Base-by-base conservation (phyloP, 108 stramenopile species). In the Epithemia pelagica region DNA sequence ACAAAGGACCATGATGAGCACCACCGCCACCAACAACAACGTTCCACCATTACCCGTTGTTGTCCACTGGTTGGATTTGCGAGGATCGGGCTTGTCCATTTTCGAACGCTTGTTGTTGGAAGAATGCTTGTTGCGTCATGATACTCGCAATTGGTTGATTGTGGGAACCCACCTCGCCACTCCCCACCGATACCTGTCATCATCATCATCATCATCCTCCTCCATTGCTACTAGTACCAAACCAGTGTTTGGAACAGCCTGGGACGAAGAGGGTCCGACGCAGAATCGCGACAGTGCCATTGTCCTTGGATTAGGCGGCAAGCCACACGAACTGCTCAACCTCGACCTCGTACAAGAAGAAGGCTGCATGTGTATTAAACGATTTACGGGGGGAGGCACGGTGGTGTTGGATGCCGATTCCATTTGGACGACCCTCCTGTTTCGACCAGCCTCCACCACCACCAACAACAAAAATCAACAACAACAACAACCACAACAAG, bases 311-410 rank as follows among this genome's bases (percentile, higher is more conserved):
- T 87, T 96, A 28, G 89, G 93, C 22, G 96, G 96, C 0, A 96
- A 96, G 70, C 76, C 86, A 2, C 72, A 86, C 23, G 56, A 73
- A 29, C 73, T 95, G 24, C 62, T 94, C 20, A 72, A 95, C 68
- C 53, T 80, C 2, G 32, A 68, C 1, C 55, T 61, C 25, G 83
- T 86, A 1, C 73, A 72, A 37, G 20, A 74, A 32, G 87, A 94
- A 46, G 63, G 76, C n/a, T 71, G 94, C 2, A 32, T 81, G 51
- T 77, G 92, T 15, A 51, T 95, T 28, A 90, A 88, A 64, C 76
- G 97, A 57, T 98, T 95, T 78, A 90, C 89, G 8, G 97, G 97
- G 30, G 97, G 95, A 8, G 97, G 97, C 21, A 98, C 95, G 15
- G 97, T 98, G 1, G 90, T 98, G 0, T 77, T 96, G 58, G 93